Evolutionary conservation across 2,329 filamentous ascomycete genomes (phyloP).

Genomic region (Pestalotiopsis sp.): DNA sequence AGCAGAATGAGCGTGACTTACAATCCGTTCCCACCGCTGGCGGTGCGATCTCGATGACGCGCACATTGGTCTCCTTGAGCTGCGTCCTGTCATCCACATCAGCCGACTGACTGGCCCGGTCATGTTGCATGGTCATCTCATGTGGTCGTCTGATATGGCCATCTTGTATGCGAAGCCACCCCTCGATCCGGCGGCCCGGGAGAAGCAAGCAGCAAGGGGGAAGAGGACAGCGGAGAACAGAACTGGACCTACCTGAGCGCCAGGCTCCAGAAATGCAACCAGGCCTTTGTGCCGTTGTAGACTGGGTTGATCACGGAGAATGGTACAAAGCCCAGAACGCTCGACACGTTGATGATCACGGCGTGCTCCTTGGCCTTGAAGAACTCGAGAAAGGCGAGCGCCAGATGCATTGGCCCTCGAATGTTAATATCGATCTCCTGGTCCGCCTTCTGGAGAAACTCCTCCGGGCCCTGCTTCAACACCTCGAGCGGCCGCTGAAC

Average conservation of each 20-base stretch:
- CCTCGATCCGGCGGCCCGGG: too few relatives aligned
- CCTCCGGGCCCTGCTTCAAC: conserved; percentile 35
- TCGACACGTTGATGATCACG: conserved; percentile 57
- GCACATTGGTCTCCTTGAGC: conserved; percentile 44
- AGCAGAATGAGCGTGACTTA: background rate
- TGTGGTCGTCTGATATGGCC: too few relatives aligned
- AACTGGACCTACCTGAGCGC: conserved; percentile 41
- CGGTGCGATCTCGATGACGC: conserved; percentile 58
- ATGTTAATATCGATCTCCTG: conserved; percentile 63
- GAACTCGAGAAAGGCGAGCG: conserved; percentile 50
- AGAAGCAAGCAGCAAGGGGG: too few relatives aligned
- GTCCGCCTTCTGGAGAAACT: conserved; percentile 54
- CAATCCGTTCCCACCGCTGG: conserved; percentile 55
- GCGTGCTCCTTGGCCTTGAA: conserved; percentile 44
- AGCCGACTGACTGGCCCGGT: background rate
- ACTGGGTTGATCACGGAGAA: conserved; percentile 58
- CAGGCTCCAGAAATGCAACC: conserved; percentile 60
- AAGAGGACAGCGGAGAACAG: too few relatives aligned
- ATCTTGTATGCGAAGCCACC: too few relatives aligned
- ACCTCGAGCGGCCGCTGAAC: conserved; percentile 58
- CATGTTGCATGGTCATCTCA: background rate
- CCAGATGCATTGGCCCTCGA: conserved; percentile 59
- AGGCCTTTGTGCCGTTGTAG: conserved; percentile 64
- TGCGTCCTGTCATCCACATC: conserved; percentile 36
- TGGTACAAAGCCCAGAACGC: conserved; percentile 55